phyloP scores from a whole-genome alignment of 1,284 basidiomycete species.

The Malassezia brasiliensis region DNA sequence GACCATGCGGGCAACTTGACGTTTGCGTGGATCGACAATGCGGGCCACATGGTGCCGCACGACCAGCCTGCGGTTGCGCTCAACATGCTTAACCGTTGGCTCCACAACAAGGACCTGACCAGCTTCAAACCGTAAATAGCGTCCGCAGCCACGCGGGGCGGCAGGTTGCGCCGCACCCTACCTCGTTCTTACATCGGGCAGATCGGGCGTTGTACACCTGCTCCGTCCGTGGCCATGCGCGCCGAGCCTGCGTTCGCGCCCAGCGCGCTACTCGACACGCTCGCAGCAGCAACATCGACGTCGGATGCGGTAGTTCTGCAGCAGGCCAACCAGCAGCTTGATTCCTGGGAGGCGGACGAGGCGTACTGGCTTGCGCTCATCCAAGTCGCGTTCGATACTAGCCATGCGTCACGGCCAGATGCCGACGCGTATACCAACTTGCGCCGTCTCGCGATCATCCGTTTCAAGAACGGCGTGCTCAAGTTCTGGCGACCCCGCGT shows the following conservation, averaged over 20 bases:
- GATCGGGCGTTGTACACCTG: too few species aligned
- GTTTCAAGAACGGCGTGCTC: constrained; percentile 46
- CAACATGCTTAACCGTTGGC: constrained; percentile 56
- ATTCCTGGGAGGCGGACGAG: constrained; percentile 31
- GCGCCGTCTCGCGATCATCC: constrained; percentile 40
- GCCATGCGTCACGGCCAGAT: constrained; percentile 5
- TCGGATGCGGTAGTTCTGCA: constrained; percentile 2
- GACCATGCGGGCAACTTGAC: constrained; percentile 37
- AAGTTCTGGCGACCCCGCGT: constrained; percentile 43
- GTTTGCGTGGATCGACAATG: constrained; percentile 26
- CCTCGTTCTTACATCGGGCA: too few species aligned
- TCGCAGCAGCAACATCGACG: not conserved
- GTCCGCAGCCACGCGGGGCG: too few species aligned
- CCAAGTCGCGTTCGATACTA: constrained; percentile 32
- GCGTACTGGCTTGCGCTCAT: constrained; percentile 33
- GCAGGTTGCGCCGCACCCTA: too few species aligned
- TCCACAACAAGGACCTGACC: constrained; percentile 52
- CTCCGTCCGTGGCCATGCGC: not conserved
- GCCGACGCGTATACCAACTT: constrained; percentile 20
- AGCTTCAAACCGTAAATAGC: not conserved
- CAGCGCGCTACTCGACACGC: constrained; percentile 4
- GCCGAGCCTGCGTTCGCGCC: constrained; percentile 1
- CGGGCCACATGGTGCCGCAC: constrained; percentile 54
- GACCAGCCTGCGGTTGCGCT: constrained; percentile 69
- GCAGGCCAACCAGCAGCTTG: constrained; percentile 24